Evolutionary conservation across 805 yeast species (phyloP).

Genomic region (Ogataea salicorniae): DNA sequence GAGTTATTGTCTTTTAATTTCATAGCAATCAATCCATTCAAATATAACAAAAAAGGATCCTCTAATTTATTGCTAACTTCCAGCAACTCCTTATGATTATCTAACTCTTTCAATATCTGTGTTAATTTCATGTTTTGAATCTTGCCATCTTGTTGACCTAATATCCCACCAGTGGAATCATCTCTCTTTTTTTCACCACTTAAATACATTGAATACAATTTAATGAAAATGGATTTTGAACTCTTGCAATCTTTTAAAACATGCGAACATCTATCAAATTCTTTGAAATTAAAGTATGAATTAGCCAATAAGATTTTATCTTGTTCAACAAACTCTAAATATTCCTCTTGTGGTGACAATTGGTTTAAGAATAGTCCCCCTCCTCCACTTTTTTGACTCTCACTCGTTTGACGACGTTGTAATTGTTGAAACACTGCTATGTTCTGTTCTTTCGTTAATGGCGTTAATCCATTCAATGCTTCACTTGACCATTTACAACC

Average conservation of each 20-base stretch:
- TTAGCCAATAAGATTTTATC: constrained; percentile 57
- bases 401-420: constrained; percentile 4
- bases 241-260: constrained; percentile 48
- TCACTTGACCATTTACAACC: constrained; percentile 85
- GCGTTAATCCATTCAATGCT: constrained; percentile 58
- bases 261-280: constrained; percentile 72
- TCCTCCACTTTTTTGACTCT: background rate
- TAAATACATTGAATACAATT: constrained; percentile 63
- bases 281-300: constrained; percentile 74
- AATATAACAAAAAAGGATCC: constrained; percentile 63
- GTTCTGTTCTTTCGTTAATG: constrained; percentile 16
- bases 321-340: constrained; percentile 31
- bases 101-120: constrained; percentile 39
- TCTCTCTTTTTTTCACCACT: constrained; percentile 73
- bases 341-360: constrained; percentile 16
- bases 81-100: constrained; percentile 23
- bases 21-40: constrained; percentile 63
- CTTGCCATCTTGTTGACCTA: constrained; percentile 38
- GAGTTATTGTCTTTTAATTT: constrained; percentile 53
- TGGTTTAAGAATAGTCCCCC: constrained; percentile 9
- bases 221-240: constrained; percentile 53
- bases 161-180: constrained; percentile 66
- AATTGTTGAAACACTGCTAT: constrained; percentile 18
- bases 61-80: constrained; percentile 8
- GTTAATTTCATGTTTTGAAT: constrained; percentile 27